Conservation (phyloP, 345 rosid genomes). For the Eucalyptus albens region DNA sequence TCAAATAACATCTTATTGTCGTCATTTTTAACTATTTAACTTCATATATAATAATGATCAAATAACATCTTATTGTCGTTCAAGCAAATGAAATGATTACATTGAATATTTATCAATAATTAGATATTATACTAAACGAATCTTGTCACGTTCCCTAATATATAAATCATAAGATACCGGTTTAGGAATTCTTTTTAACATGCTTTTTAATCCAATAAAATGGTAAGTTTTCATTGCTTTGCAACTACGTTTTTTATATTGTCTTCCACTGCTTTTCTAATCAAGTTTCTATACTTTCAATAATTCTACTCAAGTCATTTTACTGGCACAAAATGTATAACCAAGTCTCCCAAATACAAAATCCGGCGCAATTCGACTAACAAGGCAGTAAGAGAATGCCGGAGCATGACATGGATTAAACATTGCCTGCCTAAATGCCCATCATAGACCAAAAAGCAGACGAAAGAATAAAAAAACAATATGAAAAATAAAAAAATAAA, state of each 20-base stretch:
- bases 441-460: background rate
- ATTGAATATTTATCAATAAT: background rate
- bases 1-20: background rate
- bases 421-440: background rate
- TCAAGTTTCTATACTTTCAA: background rate
- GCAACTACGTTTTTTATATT: background rate
- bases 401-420: background rate
- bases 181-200: background rate
- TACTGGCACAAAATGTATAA: background rate
- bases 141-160: background rate
- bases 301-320: background rate
- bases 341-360: background rate
- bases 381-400: background rate
- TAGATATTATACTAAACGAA: fast-evolving
- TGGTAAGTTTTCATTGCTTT: background rate
- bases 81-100: background rate
- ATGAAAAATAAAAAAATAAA: background rate
- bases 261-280: background rate
- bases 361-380: background rate
- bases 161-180: background rate
- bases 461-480: background rate
- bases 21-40: background rate
- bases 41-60: background rate
- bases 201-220: background rate
- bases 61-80: background rate